Base-by-base conservation (phyloP, 2,329 filamentous ascomycete genomes). In the Byssoonygena ceratinophila region DNA sequence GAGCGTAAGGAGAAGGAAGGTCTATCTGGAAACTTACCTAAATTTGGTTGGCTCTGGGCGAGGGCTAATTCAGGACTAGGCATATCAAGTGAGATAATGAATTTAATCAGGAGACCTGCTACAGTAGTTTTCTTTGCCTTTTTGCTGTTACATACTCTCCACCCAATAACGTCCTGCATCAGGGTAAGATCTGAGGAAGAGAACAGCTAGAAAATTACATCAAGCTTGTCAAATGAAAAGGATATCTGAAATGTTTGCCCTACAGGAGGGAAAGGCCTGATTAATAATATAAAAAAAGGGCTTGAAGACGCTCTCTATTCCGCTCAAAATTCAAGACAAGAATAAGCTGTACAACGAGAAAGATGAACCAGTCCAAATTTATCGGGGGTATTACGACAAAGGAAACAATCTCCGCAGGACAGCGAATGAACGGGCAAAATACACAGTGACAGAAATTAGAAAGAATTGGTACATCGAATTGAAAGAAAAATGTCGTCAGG, bases 321-420 rank as follows among this genome's bases (percentile, higher is more conserved):
- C 16, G 40, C 11, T 29, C 23, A 36, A 25, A 40, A 20, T 7
- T 8, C 9, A 50, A 32, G 25, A 27, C 4, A 22, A 43, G 11
- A 27, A 27, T 18, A 43, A 36, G 4, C 23, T 37, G 22, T 51
- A 25, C 29, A 45, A 16, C 12, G 20, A 16, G n/a, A 50, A 51
- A 37, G 9, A 40, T 22, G 23, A 40, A 40, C 37, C n/a, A 12
- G 14, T 18, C 22, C 18, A 32, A 45, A 6, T 36, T 29, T 27
- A 29, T 25, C 41, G 46, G 46, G 45, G 47, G 39, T 43, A 54
- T 51, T 31, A 53, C 45, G 9, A 56, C 12, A 45, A 31, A 52
- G 48, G 23, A 45, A 48, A 51, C 12, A 27, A 43, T 36, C 3
- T 39, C 32, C 31, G 16, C 25, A 18, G 20, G 48, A 37, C 12